A percentile compares a stretch with the other conserved stretches of the same genome.
Conservation (phyloP, 805 yeast genomes). For the Suhomyces kilbournensis region DNA sequence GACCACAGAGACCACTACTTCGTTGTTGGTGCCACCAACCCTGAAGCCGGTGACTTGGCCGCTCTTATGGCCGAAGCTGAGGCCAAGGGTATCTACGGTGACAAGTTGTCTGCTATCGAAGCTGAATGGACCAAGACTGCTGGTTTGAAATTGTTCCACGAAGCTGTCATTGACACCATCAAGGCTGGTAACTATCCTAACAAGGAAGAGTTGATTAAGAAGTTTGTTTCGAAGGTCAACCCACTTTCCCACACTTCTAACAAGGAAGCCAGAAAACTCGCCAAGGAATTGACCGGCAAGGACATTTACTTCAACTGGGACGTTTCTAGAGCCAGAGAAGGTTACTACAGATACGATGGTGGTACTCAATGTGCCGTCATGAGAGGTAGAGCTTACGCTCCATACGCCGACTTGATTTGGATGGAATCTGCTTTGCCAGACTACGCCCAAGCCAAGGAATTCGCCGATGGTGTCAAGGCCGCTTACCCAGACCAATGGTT, state of each 20-base stretch:
- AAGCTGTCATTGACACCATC: slow-evolving; percentile 86
- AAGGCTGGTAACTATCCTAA: slow-evolving; percentile 55
- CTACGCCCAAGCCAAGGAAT: slow-evolving; percentile 88
- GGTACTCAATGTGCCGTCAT: slow-evolving; percentile 97
- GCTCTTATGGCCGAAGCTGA: slow-evolving; percentile 83
- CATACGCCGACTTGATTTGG: slow-evolving; percentile 95
- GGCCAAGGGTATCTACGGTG: slow-evolving; percentile 66
- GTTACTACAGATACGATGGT: slow-evolving; percentile 92
- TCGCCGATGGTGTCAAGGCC: slow-evolving; percentile 85
- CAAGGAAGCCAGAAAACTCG: slow-evolving; percentile 75
- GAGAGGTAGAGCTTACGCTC: slow-evolving; percentile 94
- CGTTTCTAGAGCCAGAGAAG: slow-evolving; percentile 90
- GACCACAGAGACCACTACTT: slow-evolving; percentile 94
- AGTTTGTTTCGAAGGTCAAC: slow-evolving; percentile 65
- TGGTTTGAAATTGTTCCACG: slow-evolving; percentile 82
- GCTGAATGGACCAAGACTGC: slow-evolving; percentile 79
- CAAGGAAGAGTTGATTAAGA: slow-evolving; percentile 58
- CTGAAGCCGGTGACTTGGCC: slow-evolving; percentile 68
- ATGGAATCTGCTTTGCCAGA: slow-evolving; percentile 97
- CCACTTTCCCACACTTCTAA: slow-evolving; percentile 76
- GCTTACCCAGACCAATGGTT: slow-evolving; percentile 89
- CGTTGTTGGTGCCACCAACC: slow-evolving; percentile 87
- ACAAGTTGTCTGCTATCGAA: slow-evolving; percentile 68
- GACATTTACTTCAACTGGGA: slow-evolving; percentile 94
- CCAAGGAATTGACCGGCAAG: slow-evolving; percentile 71